phyloP scores from a whole-genome alignment of 2,329 filamentous ascomycete species.

The Colletotrichum sp. region DNA sequence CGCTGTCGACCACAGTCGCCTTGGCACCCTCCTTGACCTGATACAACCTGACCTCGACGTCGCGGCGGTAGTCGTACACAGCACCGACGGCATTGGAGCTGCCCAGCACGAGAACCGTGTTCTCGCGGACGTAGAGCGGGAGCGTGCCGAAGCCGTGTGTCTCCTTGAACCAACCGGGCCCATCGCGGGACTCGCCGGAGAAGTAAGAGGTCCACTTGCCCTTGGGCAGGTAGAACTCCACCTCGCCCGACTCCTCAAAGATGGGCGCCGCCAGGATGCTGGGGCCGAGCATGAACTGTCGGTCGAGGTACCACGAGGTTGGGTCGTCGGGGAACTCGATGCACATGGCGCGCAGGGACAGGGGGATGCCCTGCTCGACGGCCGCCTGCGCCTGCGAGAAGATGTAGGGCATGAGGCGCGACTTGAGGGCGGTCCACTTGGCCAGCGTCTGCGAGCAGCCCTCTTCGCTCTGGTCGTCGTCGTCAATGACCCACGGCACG shows the following conservation, averaged over 20 bases:
- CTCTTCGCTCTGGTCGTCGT: conserved; percentile 62
- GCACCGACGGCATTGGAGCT: conserved; percentile 42
- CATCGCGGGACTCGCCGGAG: conserved; percentile 52
- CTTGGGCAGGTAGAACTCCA: conserved; percentile 68
- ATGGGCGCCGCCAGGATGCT: conserved; percentile 68
- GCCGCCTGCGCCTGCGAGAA: conserved; percentile 47
- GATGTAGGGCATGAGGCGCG: conserved; percentile 57
- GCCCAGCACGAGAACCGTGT: conserved; percentile 53
- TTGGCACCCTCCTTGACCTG: conserved; percentile 44
- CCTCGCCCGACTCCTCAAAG: conserved; percentile 66
- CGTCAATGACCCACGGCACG: conserved; percentile 76
- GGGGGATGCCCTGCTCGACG: conserved; percentile 58
- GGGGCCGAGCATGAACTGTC: conserved; percentile 76
- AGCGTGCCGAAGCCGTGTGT: conserved; percentile 63
- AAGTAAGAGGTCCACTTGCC: conserved; percentile 55
- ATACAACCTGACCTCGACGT: conserved; percentile 54
- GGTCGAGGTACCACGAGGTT: conserved; percentile 71
- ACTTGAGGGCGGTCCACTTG: conserved; percentile 55
- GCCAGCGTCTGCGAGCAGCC: conserved; percentile 56
- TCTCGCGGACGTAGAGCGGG: conserved; percentile 63
- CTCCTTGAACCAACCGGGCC: conserved; percentile 65
- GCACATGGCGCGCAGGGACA: conserved; percentile 68
- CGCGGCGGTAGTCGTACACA: conserved; percentile 52
- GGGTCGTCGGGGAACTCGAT: conserved; percentile 75
- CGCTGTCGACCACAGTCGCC: conserved; percentile 45